Evolutionary conservation across 2,329 filamentous ascomycete genomes (phyloP), one percentile per base, ranked within the genome.

Genomic region (Scytalidium sp.): DNA sequence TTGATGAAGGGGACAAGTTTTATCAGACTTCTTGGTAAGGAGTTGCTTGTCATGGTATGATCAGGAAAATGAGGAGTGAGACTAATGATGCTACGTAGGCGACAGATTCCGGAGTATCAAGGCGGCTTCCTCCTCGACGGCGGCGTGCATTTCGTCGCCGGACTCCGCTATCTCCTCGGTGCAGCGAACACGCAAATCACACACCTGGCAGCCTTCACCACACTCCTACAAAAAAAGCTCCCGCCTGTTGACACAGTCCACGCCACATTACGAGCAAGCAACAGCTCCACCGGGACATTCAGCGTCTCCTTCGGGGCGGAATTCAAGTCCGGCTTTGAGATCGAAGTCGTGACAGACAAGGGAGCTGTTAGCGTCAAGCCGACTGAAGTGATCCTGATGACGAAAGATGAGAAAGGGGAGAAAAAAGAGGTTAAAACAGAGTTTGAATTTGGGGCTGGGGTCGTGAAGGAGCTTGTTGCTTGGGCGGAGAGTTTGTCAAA

Each of bases 101-200:
- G 87, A 50, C 84, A 83, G 63, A 74, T 69, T 43, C 86, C 87
- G 1, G 72, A 78, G 46, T 79, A 88, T 63, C 85, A 88, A 65
- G 87, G 87, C 49, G 87, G 87, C 0, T 90, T 89, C 62, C 65
- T 90, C 50, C 76, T 90, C 3, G 87, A 90, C 58, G 85, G 80
- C 19, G 87, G 87, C 43, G 84, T 90, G 29, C 87, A 90, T 64
- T 83, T 80, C 52, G 71, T 83, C 5, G 86, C 86, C 2, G 81
- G 70, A 0, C 72, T 84, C 47, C 72, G 85, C 15, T 65, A 77
- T 27, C 60, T 90, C 45, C 70, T 88, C 3, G 68, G 71, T 19
- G 68, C 7, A 29, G 25, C 25, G 8, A 29, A 29, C 25, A n/a
- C n/a, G n/a, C 25, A 13, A 29, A 7, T 13, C 7, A 29, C 25